Base-by-base conservation (phyloP, 2,329 filamentous ascomycete genomes). In the Clonostachys solani region DNA sequence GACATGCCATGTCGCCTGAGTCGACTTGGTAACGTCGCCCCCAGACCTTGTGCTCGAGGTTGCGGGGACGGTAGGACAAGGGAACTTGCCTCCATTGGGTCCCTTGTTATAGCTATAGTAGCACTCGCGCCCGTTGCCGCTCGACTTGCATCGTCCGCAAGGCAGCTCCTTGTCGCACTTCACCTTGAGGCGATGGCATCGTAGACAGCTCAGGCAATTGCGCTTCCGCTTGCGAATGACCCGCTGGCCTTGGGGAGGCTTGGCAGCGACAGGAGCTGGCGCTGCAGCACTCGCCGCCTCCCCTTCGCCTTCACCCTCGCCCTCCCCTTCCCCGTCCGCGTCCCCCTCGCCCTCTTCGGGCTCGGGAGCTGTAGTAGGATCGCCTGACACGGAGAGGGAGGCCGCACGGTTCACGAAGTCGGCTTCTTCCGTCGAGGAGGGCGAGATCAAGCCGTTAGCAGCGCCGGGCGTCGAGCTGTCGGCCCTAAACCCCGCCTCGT, bases 81-180 rank as follows among this genome's bases (percentile, higher is more conserved):
- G 60, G 44, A 64, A 66, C 47, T 61, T 64, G 50, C 62, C 63
- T 19, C 60, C 59, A 44, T 65, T 65, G 37, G 61, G 59, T 2
- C 63, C 62, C 47, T 66, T 65, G 55, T 65, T 65, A 54, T 61
- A 65, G 48, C 55, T 66, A 48, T 66, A 67, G 47, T 65, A 66
- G 49, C 64, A 67, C 34, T 64, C 61, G 12, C 61, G 51, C 12
- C 58, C 62, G 42, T 66, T 64, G 18, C 63, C 63, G 34, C 61
- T 66, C 8, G 55, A 52, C 45, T 60, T 61, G 52, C 64, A 67
- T 3, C 64, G 59, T 3, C 59, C 60, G 41, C 64, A 67, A 4
- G 64, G 64, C 42, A 66, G 51, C 49, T 64, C 60, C 52, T 66
- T 67, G 53, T 67, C 64, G 45, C 64, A 67, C 47, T 66, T 67